Evolutionary conservation across 768 basidiomycete genomes (phyloP), one percentile per base, ranked within the genome.

Genomic region (Cystofilobasidium capitatum): DNA sequence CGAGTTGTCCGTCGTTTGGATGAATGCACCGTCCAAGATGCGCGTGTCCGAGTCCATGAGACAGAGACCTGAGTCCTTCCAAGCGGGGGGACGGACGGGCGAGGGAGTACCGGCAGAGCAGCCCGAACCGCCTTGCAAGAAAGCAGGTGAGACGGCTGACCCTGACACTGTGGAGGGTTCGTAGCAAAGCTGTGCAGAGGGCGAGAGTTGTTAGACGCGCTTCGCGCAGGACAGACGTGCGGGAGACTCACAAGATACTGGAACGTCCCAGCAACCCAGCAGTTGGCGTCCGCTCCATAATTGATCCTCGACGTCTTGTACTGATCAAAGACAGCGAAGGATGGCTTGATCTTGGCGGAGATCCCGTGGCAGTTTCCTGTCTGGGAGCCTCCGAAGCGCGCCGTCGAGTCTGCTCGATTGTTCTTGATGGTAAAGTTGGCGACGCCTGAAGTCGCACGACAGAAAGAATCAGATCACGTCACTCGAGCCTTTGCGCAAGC

Each of bases 361-460:
- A 64, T 36, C 1, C 49, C 49, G 39, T 64, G 62, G 31, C 62
- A 64, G 51, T 64, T 64, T 2, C 51, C 51, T 2, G 62, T 55
- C 35, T 35, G 5, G 2, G 45, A 36, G 17, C 63, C 63, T 17
- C 47, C 22, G 29, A 64, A 64, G 16, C 63, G 35, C 1, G 63
- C 63, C 26, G 63, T 29, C 1, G 49, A 16, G 29, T 36, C 36
- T 16, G 35, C 63, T 10, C 37, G 24, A 37, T 64, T 64, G 39
- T 57, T 31, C 24, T 24, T 22, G 9, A 51, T 24, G 8, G 51
- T 40, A 31, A 55, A 55, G 31, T 55, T 22, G 2, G 51, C 5
- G 13, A 20, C 51, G 29, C 51, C 51, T 55, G n/a, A n/a, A 4
- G 29, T 33, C 17, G 12, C 31, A 14, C 14, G 57, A 37, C 1